phyloP scores from a whole-genome alignment of 495 filamentous ascomycete species.

The Parathielavia appendiculata region DNA sequence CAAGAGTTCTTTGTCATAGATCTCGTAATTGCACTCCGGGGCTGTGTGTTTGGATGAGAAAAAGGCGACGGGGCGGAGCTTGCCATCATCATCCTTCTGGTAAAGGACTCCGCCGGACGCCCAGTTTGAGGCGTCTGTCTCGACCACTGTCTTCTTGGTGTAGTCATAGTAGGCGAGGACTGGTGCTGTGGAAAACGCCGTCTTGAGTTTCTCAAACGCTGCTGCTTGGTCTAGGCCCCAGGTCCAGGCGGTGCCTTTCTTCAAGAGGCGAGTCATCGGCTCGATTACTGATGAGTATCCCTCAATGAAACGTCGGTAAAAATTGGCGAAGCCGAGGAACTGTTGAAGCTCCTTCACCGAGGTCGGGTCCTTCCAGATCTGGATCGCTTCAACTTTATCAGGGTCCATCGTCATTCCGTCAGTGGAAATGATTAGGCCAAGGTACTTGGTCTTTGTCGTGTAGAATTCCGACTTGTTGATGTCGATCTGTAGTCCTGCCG shows the following conservation, averaged over 20 bases:
- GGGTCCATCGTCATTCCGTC: background rate
- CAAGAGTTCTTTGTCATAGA: too few relatives aligned
- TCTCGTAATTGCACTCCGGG: too few relatives aligned
- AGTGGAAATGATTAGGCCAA: background rate
- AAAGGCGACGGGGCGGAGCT: background rate
- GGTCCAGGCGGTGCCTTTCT: background rate
- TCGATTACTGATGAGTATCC: background rate
- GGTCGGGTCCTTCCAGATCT: too few relatives aligned
- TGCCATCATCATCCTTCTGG: background rate
- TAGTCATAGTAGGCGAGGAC: too few relatives aligned
- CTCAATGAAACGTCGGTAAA: constrained; percentile 11
- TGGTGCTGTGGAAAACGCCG: too few relatives aligned
- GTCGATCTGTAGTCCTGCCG: too few relatives aligned
- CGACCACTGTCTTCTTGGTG: background rate
- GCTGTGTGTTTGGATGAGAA: constrained; percentile 14
- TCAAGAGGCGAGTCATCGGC: background rate
- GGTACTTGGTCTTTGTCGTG: constrained; percentile 1
- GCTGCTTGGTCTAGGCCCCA: too few relatives aligned
- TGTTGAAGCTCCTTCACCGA: too few relatives aligned
- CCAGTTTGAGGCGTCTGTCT: background rate
- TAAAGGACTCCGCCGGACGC: background rate
- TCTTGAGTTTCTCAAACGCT: too few relatives aligned
- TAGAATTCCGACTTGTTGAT: background rate
- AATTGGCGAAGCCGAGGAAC: too few relatives aligned
- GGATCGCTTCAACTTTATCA: constrained; percentile 6